phyloP scores from a whole-genome alignment of 257 asterid genomes.

The Solanum chiquidenum region DNA sequence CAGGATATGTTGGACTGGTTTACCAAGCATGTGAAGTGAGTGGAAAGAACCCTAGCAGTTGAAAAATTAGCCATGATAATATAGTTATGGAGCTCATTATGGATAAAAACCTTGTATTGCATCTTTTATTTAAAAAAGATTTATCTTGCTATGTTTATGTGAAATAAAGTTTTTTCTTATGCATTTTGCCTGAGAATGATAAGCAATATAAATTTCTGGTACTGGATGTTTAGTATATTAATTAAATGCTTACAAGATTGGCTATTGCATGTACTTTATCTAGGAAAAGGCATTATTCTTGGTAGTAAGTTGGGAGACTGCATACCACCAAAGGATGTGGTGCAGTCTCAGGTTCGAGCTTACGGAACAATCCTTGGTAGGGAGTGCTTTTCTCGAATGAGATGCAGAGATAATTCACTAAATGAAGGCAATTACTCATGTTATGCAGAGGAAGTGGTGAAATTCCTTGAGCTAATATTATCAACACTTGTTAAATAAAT shows the following conservation, averaged over 20 bases:
- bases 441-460: no score
- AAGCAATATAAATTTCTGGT: background rate
- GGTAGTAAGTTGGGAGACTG: no score
- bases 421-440: no score
- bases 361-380: no score
- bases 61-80: background rate
- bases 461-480: no score
- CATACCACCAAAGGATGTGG: no score
- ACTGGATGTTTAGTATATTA: background rate
- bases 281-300: no score
- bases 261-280: background rate
- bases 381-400: no score
- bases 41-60: background rate
- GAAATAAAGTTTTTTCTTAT: background rate
- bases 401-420: no score
- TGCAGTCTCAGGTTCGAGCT: no score
- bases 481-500: no score
- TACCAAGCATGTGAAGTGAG: conserved; percentile 1
- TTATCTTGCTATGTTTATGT: background rate
- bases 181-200: background rate
- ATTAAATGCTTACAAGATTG: background rate
- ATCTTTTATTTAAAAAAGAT: background rate
- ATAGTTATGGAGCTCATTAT: background rate
- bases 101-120: background rate
- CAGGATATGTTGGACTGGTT: background rate